These are phyloP conservation scores for Cicer arietinum DNA, from an alignment of 306 rosid genomes.

Conservation along the genomic window DNA sequence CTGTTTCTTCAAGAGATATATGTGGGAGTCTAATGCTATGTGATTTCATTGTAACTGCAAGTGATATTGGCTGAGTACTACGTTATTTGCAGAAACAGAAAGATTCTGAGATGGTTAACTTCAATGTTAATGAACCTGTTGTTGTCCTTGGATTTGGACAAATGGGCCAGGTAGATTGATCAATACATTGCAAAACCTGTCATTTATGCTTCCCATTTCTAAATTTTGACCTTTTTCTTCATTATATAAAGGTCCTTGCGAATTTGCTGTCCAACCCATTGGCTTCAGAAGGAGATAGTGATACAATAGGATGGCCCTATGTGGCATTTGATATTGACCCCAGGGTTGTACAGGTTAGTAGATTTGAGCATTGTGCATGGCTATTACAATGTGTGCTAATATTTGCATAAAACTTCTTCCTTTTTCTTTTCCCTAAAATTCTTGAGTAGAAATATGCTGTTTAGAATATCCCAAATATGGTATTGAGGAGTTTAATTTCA, in stretches of 20 bases:
- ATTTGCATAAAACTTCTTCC: conserved; percentile 3
- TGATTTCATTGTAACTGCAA: conserved; percentile 43
- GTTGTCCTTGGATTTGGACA: conserved; percentile 97
- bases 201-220: conserved; percentile 37
- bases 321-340: conserved; percentile 93
- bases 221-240: conserved; percentile 38
- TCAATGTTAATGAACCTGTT: conserved; percentile 78
- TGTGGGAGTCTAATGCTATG: conserved; percentile 22
- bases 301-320: conserved; percentile 66
- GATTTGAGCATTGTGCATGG: conserved; percentile 18
- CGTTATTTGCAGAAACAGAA: conserved; percentile 68
- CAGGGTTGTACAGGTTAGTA: conserved; percentile 81
- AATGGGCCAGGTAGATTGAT: conserved; percentile 85
- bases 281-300: conserved; percentile 75
- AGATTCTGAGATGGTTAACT: conserved; percentile 62
- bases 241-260: conserved; percentile 78
- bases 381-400: conserved; percentile 20
- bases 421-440: conserved; percentile 7
- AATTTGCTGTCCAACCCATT: conserved; percentile 85
- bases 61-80: conserved; percentile 43
- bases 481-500: conserved; percentile 12
- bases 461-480: conserved; percentile 14
- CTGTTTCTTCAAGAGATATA: conserved; percentile 24
- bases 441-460: conserved; percentile 19
- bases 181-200: conserved; percentile 44